Evolutionary conservation across 331 rosid genomes (phyloP).

Genomic region (Cydonia oblonga): DNA sequence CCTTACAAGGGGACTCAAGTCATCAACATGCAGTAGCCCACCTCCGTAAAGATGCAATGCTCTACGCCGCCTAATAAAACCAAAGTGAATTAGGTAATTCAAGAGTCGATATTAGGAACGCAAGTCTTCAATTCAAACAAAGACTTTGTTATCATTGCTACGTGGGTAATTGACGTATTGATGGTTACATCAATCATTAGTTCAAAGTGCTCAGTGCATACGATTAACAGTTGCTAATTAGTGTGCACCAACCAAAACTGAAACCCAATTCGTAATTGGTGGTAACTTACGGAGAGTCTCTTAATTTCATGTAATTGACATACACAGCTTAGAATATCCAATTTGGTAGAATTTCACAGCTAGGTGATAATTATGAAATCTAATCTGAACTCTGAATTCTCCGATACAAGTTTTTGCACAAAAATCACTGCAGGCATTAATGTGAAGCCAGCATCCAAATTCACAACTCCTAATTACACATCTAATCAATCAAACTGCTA

Average conservation of each 20-base stretch:
- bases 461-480: not conserved
- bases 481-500: not conserved
- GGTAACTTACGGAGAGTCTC: not conserved
- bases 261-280: not conserved
- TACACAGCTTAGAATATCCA: not conserved
- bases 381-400: not conserved
- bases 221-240: not conserved
- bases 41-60: not conserved
- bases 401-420: not conserved
- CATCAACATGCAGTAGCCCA: constrained; percentile 3
- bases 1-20: not conserved
- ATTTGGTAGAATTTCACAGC: not conserved
- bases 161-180: not conserved
- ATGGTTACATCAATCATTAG: not conserved
- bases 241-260: not conserved
- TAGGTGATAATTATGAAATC: not conserved
- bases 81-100: not conserved
- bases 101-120: not conserved
- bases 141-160: not conserved
- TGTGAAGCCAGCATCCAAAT: not conserved
- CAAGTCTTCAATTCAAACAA: not conserved
- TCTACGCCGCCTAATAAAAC: constrained; percentile 24
- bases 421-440: not conserved
- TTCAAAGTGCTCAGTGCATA: not conserved
- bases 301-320: not conserved